Percentiles rank a stretch among this genome's conserved stretches.
Conservation (phyloP, 441 rosid species). For the Pelargonium australe region DNA sequence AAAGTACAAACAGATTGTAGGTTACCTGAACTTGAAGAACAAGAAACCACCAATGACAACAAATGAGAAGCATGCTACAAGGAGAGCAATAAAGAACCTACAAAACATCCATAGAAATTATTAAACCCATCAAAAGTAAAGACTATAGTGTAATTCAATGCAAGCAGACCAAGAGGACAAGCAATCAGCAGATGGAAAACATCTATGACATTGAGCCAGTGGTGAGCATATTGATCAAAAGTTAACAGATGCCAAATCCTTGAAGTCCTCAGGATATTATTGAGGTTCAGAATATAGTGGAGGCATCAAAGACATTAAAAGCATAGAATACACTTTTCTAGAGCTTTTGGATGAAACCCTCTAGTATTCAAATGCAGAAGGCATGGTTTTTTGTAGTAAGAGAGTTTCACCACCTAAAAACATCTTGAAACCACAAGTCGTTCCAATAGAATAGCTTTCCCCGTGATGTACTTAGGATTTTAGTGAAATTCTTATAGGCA, state of each 20-base stretch:
- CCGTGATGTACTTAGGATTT: no score
- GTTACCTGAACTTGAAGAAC: constrained; percentile 73
- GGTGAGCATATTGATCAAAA: no score
- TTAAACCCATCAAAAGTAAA: constrained; percentile 14
- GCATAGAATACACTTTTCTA: background rate
- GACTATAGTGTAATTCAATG: constrained; percentile 4
- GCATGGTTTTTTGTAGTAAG: background rate
- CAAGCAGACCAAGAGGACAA: background rate
- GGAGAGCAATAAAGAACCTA: constrained; percentile 79
- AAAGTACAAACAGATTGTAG: background rate
- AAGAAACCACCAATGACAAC: constrained; percentile 78
- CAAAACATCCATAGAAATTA: constrained; percentile 21
- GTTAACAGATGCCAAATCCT: no score
- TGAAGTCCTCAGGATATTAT: no score
- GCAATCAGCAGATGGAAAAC: background rate
- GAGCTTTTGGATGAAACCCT: background rate
- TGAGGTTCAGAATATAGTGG: background rate
- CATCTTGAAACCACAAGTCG: background rate
- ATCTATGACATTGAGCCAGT: background rate
- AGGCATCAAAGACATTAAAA: background rate
- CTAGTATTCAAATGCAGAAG: constrained; percentile 1
- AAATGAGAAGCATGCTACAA: constrained; percentile 75
- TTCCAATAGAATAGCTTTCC: background rate
- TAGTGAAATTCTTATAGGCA: no score
- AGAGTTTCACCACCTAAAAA: background rate